phyloP scores from a whole-genome alignment of 83 land plant genomes.

The Diphasiastrum complanatum region DNA sequence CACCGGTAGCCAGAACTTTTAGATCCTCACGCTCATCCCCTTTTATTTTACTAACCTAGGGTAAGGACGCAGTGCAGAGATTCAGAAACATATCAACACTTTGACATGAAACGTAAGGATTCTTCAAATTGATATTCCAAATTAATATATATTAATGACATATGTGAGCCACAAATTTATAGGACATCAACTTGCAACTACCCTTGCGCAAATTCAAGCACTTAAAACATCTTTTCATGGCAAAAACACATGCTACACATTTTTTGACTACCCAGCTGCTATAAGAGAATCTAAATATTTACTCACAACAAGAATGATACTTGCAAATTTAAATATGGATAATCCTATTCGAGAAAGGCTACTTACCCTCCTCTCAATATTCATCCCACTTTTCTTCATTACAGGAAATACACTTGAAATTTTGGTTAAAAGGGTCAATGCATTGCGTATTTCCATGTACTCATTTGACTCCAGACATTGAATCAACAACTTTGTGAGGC shows the following conservation, averaged over 20 bases:
- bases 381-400: conserved; percentile 73
- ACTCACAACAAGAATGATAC: not conserved
- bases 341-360: not conserved
- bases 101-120: not conserved
- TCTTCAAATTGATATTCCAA: conserved; percentile 5
- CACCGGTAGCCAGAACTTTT: conserved; percentile 94
- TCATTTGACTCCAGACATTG: conserved; percentile 95
- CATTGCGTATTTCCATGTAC: conserved; percentile 96
- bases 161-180: not conserved
- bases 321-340: conserved; percentile 1
- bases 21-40: conserved; percentile 95
- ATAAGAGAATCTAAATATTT: not conserved
- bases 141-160: not conserved
- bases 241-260: too few relatives aligned
- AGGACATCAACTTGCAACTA: not conserved
- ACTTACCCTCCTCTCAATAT: conserved; percentile 82
- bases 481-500: conserved; percentile 63
- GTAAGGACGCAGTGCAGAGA: not conserved
- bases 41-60: conserved; percentile 89
- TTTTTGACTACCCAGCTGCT: too few relatives aligned
- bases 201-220: too few relatives aligned
- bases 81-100: not conserved
- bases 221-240: too few relatives aligned
- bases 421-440: conserved; percentile 80
- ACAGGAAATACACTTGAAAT: conserved; percentile 92